Evolutionary conservation across 306 rosid genomes (phyloP).

Genomic region (Crotalaria pallida): DNA sequence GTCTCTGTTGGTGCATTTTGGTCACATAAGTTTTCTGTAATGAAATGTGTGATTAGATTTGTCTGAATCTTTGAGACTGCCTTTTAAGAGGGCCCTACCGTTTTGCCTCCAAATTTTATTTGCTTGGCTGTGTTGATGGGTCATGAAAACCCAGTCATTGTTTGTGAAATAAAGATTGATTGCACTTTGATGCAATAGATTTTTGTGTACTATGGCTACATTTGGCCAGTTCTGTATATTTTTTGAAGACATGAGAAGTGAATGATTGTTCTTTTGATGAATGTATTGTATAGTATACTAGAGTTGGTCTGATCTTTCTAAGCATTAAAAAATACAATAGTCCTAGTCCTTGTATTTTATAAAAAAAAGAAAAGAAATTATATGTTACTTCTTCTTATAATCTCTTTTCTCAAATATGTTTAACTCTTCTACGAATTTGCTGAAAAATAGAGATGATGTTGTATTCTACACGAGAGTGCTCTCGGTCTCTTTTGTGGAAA

Average conservation of each 20-base stretch:
- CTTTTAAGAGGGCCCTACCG: conserved; percentile 25
- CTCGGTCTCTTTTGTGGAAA: too few relatives aligned
- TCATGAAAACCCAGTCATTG: conserved; percentile 14
- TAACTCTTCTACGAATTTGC: neutral
- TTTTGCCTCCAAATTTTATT: conserved; percentile 6
- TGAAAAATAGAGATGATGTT: neutral
- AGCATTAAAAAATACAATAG: too few relatives aligned
- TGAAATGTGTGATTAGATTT: conserved; percentile 33
- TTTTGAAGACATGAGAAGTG: neutral
- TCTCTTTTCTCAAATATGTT: neutral
- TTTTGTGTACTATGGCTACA: neutral
- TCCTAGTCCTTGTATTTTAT: neutral
- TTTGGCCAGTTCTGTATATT: neutral
- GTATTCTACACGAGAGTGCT: too few relatives aligned
- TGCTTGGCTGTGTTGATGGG: conserved; percentile 16
- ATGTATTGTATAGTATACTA: neutral
- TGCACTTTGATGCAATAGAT: neutral
- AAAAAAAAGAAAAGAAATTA: neutral
- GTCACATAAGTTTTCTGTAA: conserved; percentile 28
- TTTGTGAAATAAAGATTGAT: conserved; percentile 25
- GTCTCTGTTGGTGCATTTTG: conserved; percentile 26
- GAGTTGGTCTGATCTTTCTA: neutral
- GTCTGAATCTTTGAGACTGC: conserved; percentile 34
- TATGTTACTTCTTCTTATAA: neutral
- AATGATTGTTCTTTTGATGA: neutral